A percentile compares a stretch with the other conserved stretches of the same genome.
These are phyloP conservation scores for Pseudopyricularia javanii DNA, from an alignment of 2,329 filamentous ascomycete genomes.

Conservation along the genomic window DNA sequence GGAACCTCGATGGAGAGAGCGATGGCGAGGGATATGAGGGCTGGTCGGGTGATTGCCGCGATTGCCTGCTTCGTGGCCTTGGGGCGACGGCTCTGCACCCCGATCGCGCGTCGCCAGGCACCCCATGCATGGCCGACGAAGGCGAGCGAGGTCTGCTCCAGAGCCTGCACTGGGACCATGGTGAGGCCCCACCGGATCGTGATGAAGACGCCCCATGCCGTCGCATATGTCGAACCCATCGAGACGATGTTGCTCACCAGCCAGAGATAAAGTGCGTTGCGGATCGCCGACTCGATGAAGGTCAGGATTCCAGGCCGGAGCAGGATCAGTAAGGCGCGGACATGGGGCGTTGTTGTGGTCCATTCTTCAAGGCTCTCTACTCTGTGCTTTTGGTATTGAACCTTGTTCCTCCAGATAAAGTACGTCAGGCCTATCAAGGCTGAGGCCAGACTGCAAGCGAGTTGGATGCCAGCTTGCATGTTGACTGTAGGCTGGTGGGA, in stretches of 20 bases:
- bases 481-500: constrained; percentile 43
- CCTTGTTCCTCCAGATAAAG: constrained; percentile 35
- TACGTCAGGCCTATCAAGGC: constrained; percentile 45
- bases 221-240: constrained; percentile 53
- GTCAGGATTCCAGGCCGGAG: constrained; percentile 44
- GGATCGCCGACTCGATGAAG: constrained; percentile 51
- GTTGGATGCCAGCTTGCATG: constrained; percentile 49
- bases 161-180: constrained; percentile 58
- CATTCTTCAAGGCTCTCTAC: constrained; percentile 3
- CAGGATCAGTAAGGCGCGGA: constrained; percentile 35
- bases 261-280: constrained; percentile 63
- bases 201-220: constrained; percentile 62
- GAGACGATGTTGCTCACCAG: constrained; percentile 51
- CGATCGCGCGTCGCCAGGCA: constrained; percentile 21
- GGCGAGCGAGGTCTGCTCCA: constrained; percentile 52
- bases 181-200: constrained; percentile 64
- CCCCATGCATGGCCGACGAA: constrained; percentile 61
- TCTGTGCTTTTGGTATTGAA: constrained; percentile 1
- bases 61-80: constrained; percentile 7
- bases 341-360: constrained; percentile 18
- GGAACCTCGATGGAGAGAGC: constrained; percentile 49
- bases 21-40: constrained; percentile 36
- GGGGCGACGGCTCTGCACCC: constrained; percentile 9
- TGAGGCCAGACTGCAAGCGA: constrained; percentile 46
- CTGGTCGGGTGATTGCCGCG: constrained; percentile 33